Conservation (phyloP, 352 stramenopile genomes). For the Globisporangium orthogonon region DNA sequence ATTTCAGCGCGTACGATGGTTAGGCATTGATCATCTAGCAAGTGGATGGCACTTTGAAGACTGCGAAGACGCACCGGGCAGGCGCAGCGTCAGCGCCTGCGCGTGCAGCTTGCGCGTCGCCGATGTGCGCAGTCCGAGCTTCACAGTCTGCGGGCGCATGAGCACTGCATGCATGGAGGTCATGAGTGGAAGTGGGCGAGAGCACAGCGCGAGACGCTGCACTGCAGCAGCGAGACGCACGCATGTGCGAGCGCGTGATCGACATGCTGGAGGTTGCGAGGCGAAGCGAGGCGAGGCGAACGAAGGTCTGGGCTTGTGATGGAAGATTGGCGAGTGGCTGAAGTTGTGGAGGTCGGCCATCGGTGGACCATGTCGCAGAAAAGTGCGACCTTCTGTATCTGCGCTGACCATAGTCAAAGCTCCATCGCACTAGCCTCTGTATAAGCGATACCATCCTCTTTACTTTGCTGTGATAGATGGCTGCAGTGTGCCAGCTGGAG, state of each 20-base stretch:
- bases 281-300: too few relatives aligned
- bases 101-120: slow-evolving; percentile 27
- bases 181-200: background rate
- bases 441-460: background rate
- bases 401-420: background rate
- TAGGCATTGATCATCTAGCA: background rate
- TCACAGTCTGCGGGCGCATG: slow-evolving; percentile 32
- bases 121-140: slow-evolving; percentile 23
- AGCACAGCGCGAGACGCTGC: background rate
- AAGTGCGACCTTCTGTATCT: background rate
- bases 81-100: slow-evolving; percentile 21
- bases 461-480: background rate
- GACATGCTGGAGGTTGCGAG: slow-evolving; percentile 3
- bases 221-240: slow-evolving; percentile 1
- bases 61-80: slow-evolving; percentile 14
- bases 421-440: background rate
- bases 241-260: slow-evolving; percentile 14
- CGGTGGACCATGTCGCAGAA: background rate
- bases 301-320: too few relatives aligned
- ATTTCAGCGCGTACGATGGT: too few relatives aligned
- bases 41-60: background rate
- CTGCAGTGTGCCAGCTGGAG: too few relatives aligned
- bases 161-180: slow-evolving; percentile 18
- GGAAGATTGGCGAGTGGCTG: background rate
- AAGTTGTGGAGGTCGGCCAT: background rate